Percentiles rank a stretch among this genome's conserved stretches.
Evolutionary conservation across 2,329 filamentous ascomycete genomes (phyloP).

Genomic region (Sordariomycetes sp.): DNA sequence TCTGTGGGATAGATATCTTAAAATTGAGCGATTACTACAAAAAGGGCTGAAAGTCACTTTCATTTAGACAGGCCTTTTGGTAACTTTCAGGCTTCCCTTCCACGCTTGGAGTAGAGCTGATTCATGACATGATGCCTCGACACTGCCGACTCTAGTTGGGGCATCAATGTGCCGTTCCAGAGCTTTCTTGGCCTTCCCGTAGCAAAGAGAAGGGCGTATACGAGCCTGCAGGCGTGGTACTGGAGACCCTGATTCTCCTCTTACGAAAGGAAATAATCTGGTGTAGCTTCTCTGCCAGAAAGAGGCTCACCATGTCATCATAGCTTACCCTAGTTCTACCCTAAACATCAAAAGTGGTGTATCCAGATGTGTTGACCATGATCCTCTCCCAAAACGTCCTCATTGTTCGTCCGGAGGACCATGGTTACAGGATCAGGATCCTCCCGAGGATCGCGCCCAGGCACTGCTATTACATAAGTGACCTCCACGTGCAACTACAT

Average conservation of each 20-base stretch:
- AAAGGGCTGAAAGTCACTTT: no score
- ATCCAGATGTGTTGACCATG: neutral
- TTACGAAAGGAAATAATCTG: neutral
- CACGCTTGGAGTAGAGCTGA: no score
- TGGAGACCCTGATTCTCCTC: neutral
- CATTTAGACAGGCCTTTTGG: no score
- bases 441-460: neutral
- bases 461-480: neutral
- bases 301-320: neutral
- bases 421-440: neutral
- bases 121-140: no score
- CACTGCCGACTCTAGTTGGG: no score
- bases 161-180: neutral
- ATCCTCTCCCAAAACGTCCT: neutral
- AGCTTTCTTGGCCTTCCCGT: neutral
- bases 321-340: neutral
- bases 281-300: neutral
- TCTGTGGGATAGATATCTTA: no score
- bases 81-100: no score
- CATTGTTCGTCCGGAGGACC: neutral
- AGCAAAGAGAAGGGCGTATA: neutral
- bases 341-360: neutral
- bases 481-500: neutral
- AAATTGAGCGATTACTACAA: no score
- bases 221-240: neutral